Evolutionary conservation across 1,284 basidiomycete species (phyloP).

Genomic region (Trametes sp.): DNA sequence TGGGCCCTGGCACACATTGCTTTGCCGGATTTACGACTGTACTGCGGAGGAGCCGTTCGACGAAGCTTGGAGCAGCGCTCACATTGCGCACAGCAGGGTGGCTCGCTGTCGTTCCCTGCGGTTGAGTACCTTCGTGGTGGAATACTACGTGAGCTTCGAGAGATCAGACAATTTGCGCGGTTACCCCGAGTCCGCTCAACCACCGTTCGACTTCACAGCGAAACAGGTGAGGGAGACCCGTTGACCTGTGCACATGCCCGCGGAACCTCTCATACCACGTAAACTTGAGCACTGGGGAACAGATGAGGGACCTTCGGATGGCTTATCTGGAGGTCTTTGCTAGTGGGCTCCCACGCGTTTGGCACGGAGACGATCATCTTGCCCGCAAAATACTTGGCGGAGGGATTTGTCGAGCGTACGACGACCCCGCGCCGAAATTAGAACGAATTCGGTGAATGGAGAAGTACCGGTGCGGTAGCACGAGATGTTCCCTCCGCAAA

Average conservation of each 20-base stretch:
- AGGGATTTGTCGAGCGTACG: neutral
- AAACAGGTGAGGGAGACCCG: too few relatives aligned
- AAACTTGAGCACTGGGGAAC: constrained; percentile 19
- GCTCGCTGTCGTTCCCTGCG: too few relatives aligned
- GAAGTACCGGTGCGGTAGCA: neutral
- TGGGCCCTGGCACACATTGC: too few relatives aligned
- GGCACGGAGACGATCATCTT: neutral
- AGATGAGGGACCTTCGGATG: constrained; percentile 11
- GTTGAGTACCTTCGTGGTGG: too few relatives aligned
- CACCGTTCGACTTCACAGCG: too few relatives aligned
- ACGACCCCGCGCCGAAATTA: neutral
- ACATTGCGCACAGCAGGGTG: too few relatives aligned
- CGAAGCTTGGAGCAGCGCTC: too few relatives aligned
- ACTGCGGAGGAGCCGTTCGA: too few relatives aligned
- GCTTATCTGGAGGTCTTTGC: constrained; percentile 12
- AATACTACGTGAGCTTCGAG: too few relatives aligned
- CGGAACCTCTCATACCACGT: constrained; percentile 17
- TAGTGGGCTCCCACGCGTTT: constrained; percentile 9
- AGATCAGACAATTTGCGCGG: neutral
- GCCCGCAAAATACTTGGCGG: neutral
- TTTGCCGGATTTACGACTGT: too few relatives aligned
- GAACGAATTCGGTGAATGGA: constrained; percentile 14
- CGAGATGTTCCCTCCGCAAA: neutral
- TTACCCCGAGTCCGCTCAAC: constrained; percentile 10
- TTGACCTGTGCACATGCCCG: constrained; percentile 27